A percentile compares a stretch with the other conserved stretches of the same genome.
These are phyloP conservation scores for Phalaenopsis equestris DNA, from an alignment of 106 monocot species.

Conservation along the genomic window DNA sequence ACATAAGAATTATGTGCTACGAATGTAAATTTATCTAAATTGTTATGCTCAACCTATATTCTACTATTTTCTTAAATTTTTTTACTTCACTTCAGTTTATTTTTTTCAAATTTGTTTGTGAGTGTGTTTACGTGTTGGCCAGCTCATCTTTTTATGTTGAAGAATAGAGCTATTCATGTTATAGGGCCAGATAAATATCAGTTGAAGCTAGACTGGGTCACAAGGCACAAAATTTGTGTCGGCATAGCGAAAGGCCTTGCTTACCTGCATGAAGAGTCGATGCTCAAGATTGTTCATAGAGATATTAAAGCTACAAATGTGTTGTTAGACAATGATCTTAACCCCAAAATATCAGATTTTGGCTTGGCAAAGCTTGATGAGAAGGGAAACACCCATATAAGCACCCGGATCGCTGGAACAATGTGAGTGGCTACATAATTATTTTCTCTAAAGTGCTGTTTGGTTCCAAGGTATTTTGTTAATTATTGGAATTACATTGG, in stretches of 20 bases:
- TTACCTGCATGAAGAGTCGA: constrained; percentile 51
- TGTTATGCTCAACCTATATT: neutral
- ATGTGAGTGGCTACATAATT: constrained; percentile 28
- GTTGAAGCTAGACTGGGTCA: constrained; percentile 33
- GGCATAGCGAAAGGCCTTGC: constrained; percentile 37
- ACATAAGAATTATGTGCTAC: no score
- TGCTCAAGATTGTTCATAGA: constrained; percentile 30
- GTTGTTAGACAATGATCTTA: constrained; percentile 58
- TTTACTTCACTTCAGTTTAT: neutral
- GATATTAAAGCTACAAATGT: constrained; percentile 67
- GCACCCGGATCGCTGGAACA: constrained; percentile 77
- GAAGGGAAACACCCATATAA: constrained; percentile 73
- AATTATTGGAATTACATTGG: neutral
- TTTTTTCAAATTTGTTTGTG: neutral
- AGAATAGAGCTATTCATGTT: neutral
- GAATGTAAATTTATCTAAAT: neutral
- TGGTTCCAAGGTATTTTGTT: neutral
- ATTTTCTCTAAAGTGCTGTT: neutral
- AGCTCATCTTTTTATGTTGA: neutral
- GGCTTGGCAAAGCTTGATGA: constrained; percentile 79
- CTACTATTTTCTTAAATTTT: neutral
- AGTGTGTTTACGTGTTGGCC: neutral
- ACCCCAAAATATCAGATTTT: constrained; percentile 67
- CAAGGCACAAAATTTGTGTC: constrained; percentile 36
- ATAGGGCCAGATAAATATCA: constrained; percentile 15